Evolutionary conservation across 352 stramenopile genomes (phyloP).

Genomic region (Globisporangium echinulatum): DNA sequence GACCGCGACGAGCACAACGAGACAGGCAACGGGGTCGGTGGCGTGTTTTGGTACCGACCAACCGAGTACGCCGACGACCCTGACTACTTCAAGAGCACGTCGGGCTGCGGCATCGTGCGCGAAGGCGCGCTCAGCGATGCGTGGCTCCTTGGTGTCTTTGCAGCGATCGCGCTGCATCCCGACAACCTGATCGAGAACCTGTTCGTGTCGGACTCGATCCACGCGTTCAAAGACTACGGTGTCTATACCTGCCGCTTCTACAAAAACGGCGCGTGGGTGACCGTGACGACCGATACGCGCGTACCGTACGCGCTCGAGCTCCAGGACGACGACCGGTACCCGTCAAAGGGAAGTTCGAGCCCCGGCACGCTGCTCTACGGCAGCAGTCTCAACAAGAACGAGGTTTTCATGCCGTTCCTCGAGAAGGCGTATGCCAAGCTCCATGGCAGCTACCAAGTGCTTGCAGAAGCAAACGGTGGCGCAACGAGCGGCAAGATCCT

Average conservation of each 20-base stretch:
- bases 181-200: slow-evolving; percentile 89
- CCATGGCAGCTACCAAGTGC: slow-evolving; percentile 63
- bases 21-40: slow-evolving; percentile 10
- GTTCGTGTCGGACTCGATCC: slow-evolving; percentile 79
- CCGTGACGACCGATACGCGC: slow-evolving; percentile 85
- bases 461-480: slow-evolving; percentile 34
- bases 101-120: slow-evolving; percentile 49
- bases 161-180: slow-evolving; percentile 68
- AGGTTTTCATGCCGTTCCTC: slow-evolving; percentile 82
- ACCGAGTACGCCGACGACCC: slow-evolving; percentile 69
- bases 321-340: slow-evolving; percentile 25
- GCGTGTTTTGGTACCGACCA: slow-evolving; percentile 55
- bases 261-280: slow-evolving; percentile 85
- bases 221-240: slow-evolving; percentile 76
- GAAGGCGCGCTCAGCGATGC: slow-evolving; percentile 66
- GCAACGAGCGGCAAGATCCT: slow-evolving; percentile 57
- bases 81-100: slow-evolving; percentile 80
- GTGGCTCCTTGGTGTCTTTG: slow-evolving; percentile 85
- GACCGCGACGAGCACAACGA: not conserved
- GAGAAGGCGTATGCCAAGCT: slow-evolving; percentile 90
- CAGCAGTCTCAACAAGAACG: slow-evolving; percentile 65
- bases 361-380: slow-evolving; percentile 66
- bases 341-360: slow-evolving; percentile 16
- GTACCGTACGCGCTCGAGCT: slow-evolving; percentile 63
- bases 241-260: slow-evolving; percentile 91